Evolutionary conservation across 2,329 filamentous ascomycete genomes (phyloP).

Genomic region (Zymoseptoria tritici): DNA sequence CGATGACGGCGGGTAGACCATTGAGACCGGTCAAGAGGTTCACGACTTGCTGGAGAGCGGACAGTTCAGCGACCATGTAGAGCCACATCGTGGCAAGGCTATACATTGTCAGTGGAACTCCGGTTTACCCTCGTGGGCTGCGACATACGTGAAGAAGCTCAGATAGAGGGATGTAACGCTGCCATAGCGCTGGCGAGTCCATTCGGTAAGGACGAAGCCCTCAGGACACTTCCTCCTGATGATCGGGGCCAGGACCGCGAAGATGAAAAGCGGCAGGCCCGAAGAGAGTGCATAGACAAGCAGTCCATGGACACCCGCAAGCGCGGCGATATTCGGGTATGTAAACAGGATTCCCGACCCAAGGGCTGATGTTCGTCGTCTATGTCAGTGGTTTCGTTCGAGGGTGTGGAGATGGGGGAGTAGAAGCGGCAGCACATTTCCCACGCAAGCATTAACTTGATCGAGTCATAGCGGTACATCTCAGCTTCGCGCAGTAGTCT

Average conservation of each 20-base stretch:
- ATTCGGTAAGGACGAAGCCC: slow-evolving; percentile 78
- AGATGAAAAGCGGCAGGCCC: slow-evolving; percentile 64
- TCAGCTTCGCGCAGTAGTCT: slow-evolving; percentile 60
- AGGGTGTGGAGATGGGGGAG: slow-evolving; percentile 36
- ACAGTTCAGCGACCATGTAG: slow-evolving; percentile 81
- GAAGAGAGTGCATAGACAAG: slow-evolving; percentile 69
- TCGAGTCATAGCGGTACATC: slow-evolving; percentile 94
- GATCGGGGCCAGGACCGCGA: slow-evolving; percentile 66
- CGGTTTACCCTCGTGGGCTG: not conserved
- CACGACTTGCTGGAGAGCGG: slow-evolving; percentile 72
- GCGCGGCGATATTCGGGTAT: slow-evolving; percentile 72
- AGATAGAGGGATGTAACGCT: slow-evolving; percentile 61
- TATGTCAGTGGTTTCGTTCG: slow-evolving; percentile 12
- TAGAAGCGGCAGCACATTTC: slow-evolving; percentile 84
- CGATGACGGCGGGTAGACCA: slow-evolving; percentile 66
- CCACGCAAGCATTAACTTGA: slow-evolving; percentile 99
- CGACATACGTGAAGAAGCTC: slow-evolving; percentile 59
- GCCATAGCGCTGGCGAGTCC: slow-evolving; percentile 74
- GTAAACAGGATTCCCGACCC: slow-evolving; percentile 78
- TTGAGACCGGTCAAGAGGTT: slow-evolving; percentile 66
- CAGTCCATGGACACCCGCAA: slow-evolving; percentile 70
- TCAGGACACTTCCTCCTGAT: slow-evolving; percentile 74
- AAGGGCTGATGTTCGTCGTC: slow-evolving; percentile 50
- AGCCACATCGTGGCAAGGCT: slow-evolving; percentile 70
- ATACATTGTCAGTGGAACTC: slow-evolving; percentile 1